phyloP scores from a whole-genome alignment of 306 rosid genomes.

The Quercus agrifolia region DNA sequence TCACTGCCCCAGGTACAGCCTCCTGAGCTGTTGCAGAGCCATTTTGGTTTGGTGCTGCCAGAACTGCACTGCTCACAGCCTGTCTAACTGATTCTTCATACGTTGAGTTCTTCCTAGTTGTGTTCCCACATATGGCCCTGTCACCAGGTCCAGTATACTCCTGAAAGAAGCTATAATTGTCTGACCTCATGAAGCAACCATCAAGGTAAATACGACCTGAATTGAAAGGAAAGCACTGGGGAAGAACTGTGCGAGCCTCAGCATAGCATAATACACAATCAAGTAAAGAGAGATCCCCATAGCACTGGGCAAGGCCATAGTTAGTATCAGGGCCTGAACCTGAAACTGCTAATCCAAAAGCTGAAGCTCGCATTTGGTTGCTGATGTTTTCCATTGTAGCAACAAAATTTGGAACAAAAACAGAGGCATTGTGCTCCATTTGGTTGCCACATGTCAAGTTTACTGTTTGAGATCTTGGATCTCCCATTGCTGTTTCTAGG shows the following conservation, averaged over 20 bases:
- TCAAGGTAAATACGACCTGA: constrained; percentile 74
- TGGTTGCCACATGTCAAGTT: constrained; percentile 40
- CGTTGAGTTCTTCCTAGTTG: constrained; percentile 37
- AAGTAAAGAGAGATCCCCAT: constrained; percentile 79
- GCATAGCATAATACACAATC: constrained; percentile 87
- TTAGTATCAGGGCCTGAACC: constrained; percentile 71
- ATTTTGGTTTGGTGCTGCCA: constrained; percentile 36
- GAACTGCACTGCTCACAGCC: constrained; percentile 47
- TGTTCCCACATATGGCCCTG: constrained; percentile 55
- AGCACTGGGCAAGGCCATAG: constrained; percentile 90
- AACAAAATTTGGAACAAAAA: constrained; percentile 72
- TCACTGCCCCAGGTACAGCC: constrained; percentile 30
- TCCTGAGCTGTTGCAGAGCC: constrained; percentile 55
- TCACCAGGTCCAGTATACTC: constrained; percentile 62
- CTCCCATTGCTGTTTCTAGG: constrained; percentile 42
- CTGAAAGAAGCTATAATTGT: constrained; percentile 64
- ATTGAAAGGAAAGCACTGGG: constrained; percentile 77
- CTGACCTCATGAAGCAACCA: constrained; percentile 95
- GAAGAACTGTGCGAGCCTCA: constrained; percentile 81
- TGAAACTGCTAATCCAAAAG: constrained; percentile 56
- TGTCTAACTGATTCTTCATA: constrained; percentile 44
- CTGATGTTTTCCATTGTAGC: constrained; percentile 72
- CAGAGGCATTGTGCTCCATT: constrained; percentile 49
- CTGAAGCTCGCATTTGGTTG: constrained; percentile 61
- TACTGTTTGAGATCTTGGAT: constrained; percentile 68